Evolutionary conservation across 192 early-diverging fungal genomes (phyloP).

Genomic region (Paraglomus brasilianum): DNA sequence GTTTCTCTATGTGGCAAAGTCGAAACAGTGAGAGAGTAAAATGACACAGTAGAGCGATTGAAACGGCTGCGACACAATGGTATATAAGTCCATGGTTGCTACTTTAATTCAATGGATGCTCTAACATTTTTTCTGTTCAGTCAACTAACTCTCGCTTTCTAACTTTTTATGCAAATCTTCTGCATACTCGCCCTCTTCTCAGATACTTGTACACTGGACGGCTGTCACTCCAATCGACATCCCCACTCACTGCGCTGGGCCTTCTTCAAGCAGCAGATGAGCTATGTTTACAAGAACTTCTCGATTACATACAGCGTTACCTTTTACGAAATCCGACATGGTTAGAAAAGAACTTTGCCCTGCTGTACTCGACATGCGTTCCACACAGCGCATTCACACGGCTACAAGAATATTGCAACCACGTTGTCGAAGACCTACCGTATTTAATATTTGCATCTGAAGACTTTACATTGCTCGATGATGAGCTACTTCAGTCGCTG

Average conservation of each 20-base stretch:
- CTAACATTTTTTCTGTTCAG: background rate
- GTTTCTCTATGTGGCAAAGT: slow-evolving; percentile 6
- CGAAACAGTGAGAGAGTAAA: background rate
- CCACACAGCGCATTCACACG: background rate
- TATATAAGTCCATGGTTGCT: no score
- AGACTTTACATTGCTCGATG: background rate
- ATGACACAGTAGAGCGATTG: no score
- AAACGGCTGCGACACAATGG: no score
- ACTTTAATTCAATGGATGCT: background rate
- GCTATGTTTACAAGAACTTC: background rate
- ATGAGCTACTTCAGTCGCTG: background rate
- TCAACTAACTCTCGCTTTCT: background rate
- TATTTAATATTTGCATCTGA: background rate
- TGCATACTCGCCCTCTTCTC: background rate
- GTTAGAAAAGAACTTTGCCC: background rate
- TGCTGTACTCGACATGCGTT: background rate
- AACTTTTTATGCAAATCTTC: no score
- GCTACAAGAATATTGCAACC: background rate
- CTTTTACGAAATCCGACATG: background rate
- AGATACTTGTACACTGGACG: background rate
- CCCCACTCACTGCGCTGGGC: background rate
- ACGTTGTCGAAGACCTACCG: background rate
- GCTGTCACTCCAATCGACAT: background rate
- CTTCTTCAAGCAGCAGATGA: slow-evolving; percentile 1
- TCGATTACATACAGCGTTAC: background rate